Evolutionary conservation across 306 rosid species (phyloP).

Genomic region (Vicia faba): DNA sequence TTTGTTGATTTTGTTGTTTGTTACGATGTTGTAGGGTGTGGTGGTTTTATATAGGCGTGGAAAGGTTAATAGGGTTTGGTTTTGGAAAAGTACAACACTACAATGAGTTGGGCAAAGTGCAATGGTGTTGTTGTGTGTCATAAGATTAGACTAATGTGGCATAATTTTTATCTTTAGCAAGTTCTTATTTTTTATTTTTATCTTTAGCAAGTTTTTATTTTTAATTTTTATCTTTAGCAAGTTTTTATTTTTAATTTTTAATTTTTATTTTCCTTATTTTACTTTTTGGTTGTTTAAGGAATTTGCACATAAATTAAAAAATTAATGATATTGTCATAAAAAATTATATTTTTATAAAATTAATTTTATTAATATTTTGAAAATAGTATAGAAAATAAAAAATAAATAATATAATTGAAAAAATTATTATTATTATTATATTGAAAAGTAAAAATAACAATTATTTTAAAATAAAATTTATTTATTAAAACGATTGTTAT

Average conservation of each 20-base stretch:
- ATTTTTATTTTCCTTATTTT: not conserved
- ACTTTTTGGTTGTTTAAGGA: no score
- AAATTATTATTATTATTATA: no score
- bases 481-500: no score
- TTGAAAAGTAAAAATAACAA: no score
- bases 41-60: not conserved
- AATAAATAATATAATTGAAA: no score
- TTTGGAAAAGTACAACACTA: slow-evolving; percentile 34
- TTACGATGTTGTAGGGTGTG: not conserved
- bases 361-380: no score
- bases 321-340: no score
- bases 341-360: no score
- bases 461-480: no score
- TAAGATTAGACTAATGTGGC: slow-evolving; percentile 18
- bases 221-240: not conserved
- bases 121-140: slow-evolving; percentile 3
- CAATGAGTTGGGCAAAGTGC: slow-evolving; percentile 36
- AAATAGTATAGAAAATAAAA: no score
- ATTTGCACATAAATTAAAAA: no score
- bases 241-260: not conserved
- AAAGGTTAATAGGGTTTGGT: slow-evolving; percentile 20
- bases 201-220: not conserved
- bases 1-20: not conserved
- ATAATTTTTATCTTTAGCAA: not conserved
- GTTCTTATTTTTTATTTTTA: not conserved